Conservation (phyloP, 345 rosid genomes). For the Salix purpurea region DNA sequence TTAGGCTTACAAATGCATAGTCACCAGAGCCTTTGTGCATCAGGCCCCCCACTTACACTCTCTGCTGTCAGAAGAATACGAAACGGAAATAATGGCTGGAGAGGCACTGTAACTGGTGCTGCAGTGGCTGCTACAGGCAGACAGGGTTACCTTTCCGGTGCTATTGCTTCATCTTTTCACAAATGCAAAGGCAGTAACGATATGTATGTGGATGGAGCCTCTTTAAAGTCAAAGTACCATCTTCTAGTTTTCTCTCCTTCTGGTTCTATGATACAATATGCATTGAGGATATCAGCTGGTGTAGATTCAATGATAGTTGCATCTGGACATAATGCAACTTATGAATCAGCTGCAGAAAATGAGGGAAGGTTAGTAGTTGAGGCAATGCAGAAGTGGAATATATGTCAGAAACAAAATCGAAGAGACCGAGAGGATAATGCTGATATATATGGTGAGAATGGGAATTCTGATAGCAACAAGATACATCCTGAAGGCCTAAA, state of each 20-base stretch:
- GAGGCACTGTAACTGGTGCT: conserved; percentile 67
- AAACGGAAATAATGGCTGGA: conserved; percentile 75
- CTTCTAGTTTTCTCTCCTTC: conserved; percentile 81
- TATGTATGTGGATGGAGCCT: conserved; percentile 23
- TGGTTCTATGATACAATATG: conserved; percentile 79
- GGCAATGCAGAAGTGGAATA: conserved; percentile 81
- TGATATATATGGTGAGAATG: conserved; percentile 83
- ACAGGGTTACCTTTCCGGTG: conserved; percentile 53
- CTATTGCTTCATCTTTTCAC: conserved; percentile 72
- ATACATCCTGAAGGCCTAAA: conserved; percentile 66
- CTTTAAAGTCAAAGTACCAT: conserved; percentile 43
- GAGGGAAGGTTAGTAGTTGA: conserved; percentile 65
- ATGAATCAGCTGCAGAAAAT: conserved; percentile 50
- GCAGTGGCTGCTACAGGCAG: conserved; percentile 90
- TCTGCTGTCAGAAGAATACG: conserved; percentile 80
- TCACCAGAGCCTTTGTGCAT: conserved; percentile 37
- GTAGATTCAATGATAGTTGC: conserved; percentile 29
- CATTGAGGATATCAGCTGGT: conserved; percentile 37
- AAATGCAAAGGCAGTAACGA: conserved; percentile 44
- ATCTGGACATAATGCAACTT: conserved; percentile 33
- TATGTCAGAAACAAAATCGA: conserved; percentile 64
- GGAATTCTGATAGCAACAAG: conserved; percentile 54
- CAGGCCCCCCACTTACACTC: conserved; percentile 60
- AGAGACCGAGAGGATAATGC: conserved; percentile 69
- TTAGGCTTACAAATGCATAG: conserved; percentile 25